Evolutionary conservation across 2,329 filamentous ascomycete genomes (phyloP), one percentile per base, ranked within the genome.

Genomic region (Microcera coccophila): DNA sequence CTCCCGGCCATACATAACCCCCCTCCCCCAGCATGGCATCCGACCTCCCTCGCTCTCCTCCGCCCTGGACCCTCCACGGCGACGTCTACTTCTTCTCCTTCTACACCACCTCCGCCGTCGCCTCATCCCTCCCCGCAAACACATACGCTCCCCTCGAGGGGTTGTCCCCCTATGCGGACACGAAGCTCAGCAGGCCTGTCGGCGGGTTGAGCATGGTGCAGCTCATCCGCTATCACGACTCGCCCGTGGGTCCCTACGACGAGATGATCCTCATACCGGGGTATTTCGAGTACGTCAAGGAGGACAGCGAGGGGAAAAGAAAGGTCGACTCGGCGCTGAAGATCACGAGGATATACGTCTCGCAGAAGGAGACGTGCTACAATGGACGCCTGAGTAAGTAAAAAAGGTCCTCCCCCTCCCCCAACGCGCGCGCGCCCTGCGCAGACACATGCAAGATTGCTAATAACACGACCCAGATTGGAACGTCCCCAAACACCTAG

Each of bases 401-500:
- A n/a, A 32, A 2, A 18, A 5, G 12, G n/a, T n/a, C 15, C 34
- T 39, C 36, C 16, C 15, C 36, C n/a, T n/a, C n/a, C n/a, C n/a
- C n/a, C n/a, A n/a, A n/a, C n/a, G n/a, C n/a, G n/a, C 31, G 5
- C 4, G 17, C 14, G 12, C 32, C 31, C 18, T 36, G 14, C n/a
- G 36, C 26, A 15, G 19, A 15, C 39, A 19, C 14, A n/a, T n/a
- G 19, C 16, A 29, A 18, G 14, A 18, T 12, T 31, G 10, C 19
- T 39, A 36, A 36, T 48, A 26, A 53, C 21, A 20, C 16, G 1
- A 26, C 2, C 12, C 21, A 74, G 72, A 77, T 47, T 79, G 74
- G 75, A 77, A 76, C 52, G 71, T 75, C 21, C 74, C 75, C 11
- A 79, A 79, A 50, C 74, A 78, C 42, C 66, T 78, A 12, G 76